These are phyloP conservation scores for Pseudogymnoascus sp. DNA, from an alignment of 2,329 filamentous ascomycete genomes.

Conservation along the genomic window DNA sequence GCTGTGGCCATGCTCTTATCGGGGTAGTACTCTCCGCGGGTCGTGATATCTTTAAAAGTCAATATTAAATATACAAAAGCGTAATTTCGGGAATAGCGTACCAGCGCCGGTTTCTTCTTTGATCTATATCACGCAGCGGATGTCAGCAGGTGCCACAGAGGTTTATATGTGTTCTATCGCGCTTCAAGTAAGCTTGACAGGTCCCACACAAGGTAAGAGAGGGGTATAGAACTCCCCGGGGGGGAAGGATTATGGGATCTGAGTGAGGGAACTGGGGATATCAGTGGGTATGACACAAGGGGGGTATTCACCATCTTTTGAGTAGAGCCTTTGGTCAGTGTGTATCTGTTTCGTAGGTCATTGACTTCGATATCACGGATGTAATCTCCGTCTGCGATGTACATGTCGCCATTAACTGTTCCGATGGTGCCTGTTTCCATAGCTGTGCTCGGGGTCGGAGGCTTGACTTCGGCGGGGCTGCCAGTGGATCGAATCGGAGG, in stretches of 20 bases:
- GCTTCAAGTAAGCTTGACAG: constrained; percentile 62
- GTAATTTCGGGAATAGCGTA: constrained; percentile 60
- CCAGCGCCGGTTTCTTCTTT: constrained; percentile 99
- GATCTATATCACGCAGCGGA: constrained; percentile 86
- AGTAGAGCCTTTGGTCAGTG: constrained; percentile 90
- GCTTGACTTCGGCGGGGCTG: constrained; percentile 8
- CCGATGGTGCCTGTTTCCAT: constrained; percentile 32
- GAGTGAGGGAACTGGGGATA: constrained; percentile 33
- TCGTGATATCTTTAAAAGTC: constrained; percentile 88
- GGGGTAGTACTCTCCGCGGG: constrained; percentile 89
- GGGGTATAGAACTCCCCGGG: constrained; percentile 12
- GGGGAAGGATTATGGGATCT: constrained; percentile 29
- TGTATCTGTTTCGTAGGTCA: constrained; percentile 91
- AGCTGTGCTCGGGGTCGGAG: constrained; percentile 12
- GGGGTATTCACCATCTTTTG: constrained; percentile 99
- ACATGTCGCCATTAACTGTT: constrained; percentile 71
- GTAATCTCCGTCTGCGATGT: constrained; percentile 92
- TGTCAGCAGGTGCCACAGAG: constrained; percentile 93
- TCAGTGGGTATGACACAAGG: constrained; percentile 59
- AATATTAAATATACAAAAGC: constrained; percentile 39
- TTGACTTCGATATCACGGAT: constrained; percentile 99
- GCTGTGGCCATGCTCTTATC: constrained; percentile 97
- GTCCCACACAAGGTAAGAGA: constrained; percentile 41
- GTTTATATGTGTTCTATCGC: constrained; percentile 54
- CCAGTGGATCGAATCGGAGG: constrained; percentile 63